Percentiles rank a stretch among this genome's conserved stretches.
Evolutionary conservation across 768 basidiomycete genomes (phyloP).

Genomic region (Phanerodontia chrysosporium): DNA sequence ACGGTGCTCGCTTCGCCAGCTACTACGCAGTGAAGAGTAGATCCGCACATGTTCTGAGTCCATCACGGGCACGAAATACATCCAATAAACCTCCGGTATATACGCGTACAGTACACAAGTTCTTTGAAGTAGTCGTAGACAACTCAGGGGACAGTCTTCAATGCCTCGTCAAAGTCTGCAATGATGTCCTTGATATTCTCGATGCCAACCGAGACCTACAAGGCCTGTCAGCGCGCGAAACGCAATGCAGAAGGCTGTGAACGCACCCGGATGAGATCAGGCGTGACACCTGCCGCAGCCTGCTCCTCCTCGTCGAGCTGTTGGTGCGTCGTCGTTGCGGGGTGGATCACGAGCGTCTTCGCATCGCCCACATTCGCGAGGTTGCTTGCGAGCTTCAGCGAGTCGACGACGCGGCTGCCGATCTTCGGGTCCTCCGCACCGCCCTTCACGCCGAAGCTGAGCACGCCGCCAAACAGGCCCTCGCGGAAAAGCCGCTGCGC

Average conservation of each 20-base stretch:
- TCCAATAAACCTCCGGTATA: too few relatives aligned
- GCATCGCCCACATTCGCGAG: slow-evolving; percentile 74
- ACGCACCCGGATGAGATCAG: slow-evolving; percentile 68
- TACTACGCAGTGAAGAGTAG: too few relatives aligned
- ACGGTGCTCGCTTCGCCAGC: too few relatives aligned
- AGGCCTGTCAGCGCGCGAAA: background rate
- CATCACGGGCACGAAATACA: too few relatives aligned
- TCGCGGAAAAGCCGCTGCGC: slow-evolving; percentile 54
- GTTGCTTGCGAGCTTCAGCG: slow-evolving; percentile 64
- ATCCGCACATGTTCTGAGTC: too few relatives aligned
- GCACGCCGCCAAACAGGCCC: slow-evolving; percentile 64
- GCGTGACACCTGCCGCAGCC: slow-evolving; percentile 61
- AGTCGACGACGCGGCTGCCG: slow-evolving; percentile 65
- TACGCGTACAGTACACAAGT: too few relatives aligned
- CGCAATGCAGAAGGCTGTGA: background rate
- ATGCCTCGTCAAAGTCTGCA: slow-evolving; percentile 37
- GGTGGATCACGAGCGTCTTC: slow-evolving; percentile 80
- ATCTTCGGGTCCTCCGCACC: slow-evolving; percentile 29
- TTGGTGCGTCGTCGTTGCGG: slow-evolving; percentile 72
- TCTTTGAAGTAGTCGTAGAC: too few relatives aligned
- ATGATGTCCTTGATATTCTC: slow-evolving; percentile 41
- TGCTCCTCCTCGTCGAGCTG: slow-evolving; percentile 64
- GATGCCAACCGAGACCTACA: slow-evolving; percentile 37
- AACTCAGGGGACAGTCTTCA: slow-evolving; percentile 23
- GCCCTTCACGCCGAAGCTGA: slow-evolving; percentile 76